Evolutionary conservation across 352 stramenopile genomes (phyloP), one percentile per base, ranked within the genome.

Genomic region (Globisporangium nagaii): DNA sequence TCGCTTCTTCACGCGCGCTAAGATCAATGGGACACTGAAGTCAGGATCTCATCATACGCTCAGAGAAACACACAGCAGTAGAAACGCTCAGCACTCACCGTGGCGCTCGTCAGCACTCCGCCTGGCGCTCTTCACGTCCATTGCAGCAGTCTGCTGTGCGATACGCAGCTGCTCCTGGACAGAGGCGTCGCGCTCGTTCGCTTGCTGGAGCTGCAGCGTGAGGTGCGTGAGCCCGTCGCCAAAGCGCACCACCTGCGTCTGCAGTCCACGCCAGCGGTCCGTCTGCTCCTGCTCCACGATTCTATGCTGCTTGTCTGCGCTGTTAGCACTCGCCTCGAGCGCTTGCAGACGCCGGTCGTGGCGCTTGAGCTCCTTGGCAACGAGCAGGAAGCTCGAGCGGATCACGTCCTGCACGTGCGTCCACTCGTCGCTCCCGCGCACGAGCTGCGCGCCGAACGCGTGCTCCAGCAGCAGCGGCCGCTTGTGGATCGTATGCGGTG

Each of bases 381-480:
- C 40, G 15, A 86, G 42, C 36, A 84, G 50, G 25, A 88, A 76
- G 22, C 75, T 76, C 54, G 65, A 76, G 31, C 78, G 73, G 27
- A 88, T 60, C 17, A 84, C 78, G 12, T 71, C 64, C 1, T 66
- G 53, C 8, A 84, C 73, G 35, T 64, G 65, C 1, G 20, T 24
- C 78, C 78, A 88, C 52, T 84, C 75, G 4, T 59, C 64, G n/a
- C 51, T 44, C 10, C 62, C 72, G 0, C 70, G 56, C 3, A 79
- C 30, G 27, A 83, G 59, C 17, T 48, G 63, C 34, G 44, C 41
- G 1, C 70, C 71, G 32, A 84, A 84, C 40, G 71, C 64, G 30
- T 67, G 52, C 13, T 68, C 48, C 31, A 86, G 52, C 46, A 86
- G 40, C 46, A 53, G 12, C 20, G 35, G 28, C 25, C n/a, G n/a